phyloP scores from a whole-genome alignment of 176 grass and related monocot genomes.

The Avena insularis region DNA sequence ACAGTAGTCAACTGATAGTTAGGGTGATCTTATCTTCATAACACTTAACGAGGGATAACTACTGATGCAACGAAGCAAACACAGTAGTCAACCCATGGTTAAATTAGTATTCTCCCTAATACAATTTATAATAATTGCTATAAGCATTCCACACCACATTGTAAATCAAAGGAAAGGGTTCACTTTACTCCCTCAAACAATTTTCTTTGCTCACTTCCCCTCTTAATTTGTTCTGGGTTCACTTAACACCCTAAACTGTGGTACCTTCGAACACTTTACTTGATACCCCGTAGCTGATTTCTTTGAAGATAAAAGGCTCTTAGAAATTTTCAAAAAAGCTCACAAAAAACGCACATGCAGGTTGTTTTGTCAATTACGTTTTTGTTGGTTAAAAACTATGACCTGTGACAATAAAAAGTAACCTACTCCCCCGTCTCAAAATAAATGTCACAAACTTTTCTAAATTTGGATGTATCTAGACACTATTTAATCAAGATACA shows the following conservation, averaged over 20 bases:
- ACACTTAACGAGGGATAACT: neutral
- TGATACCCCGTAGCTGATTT: neutral
- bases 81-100: neutral
- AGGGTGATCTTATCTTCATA: neutral
- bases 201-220: neutral
- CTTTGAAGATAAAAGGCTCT: neutral
- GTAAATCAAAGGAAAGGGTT: neutral
- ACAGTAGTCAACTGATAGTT: neutral
- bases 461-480: too few relatives aligned
- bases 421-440: neutral
- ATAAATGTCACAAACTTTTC: too few relatives aligned
- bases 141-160: neutral
- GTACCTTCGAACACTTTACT: neutral
- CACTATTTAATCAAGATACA: too few relatives aligned
- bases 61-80: neutral
- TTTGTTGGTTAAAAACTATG: neutral
- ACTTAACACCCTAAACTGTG: neutral
- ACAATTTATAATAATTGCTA: neutral
- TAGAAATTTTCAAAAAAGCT: neutral
- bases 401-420: neutral
- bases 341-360: neutral
- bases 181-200: neutral
- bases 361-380: neutral
- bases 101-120: neutral
- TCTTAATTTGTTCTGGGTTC: neutral